These are phyloP conservation scores for Boehmeria nivea DNA, from an alignment of 306 rosid genomes.

Conservation along the genomic window DNA sequence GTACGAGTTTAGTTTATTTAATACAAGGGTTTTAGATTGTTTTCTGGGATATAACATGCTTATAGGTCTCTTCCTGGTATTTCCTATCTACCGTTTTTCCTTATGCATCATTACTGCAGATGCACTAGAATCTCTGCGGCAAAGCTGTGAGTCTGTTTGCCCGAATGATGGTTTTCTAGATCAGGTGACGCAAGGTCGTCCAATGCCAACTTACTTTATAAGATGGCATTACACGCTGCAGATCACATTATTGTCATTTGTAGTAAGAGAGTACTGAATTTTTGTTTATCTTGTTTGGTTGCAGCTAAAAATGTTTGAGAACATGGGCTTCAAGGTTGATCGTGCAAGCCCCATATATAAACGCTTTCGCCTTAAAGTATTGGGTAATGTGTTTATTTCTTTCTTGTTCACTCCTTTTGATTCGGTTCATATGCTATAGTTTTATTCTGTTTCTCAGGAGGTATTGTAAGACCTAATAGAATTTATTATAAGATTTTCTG, in stretches of 20 bases:
- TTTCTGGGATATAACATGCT: background rate
- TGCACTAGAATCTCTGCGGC: conserved; percentile 72
- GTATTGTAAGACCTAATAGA: too few species aligned
- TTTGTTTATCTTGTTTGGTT: conserved; percentile 7
- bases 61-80: too few species aligned
- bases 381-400: conserved; percentile 44
- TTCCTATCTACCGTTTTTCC: background rate
- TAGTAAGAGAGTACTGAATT: conserved; percentile 4
- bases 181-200: conserved; percentile 51
- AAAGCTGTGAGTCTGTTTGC: conserved; percentile 76
- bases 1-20: background rate
- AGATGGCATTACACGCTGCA: conserved; percentile 1
- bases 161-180: conserved; percentile 95
- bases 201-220: conserved; percentile 10
- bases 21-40: background rate
- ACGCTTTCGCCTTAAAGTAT: conserved; percentile 66
- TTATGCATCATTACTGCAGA: conserved; percentile 37
- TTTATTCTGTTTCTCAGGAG: too few species aligned
- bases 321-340: conserved; percentile 93
- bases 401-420: background rate
- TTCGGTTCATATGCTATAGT: background rate
- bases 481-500: too few species aligned
- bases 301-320: conserved; percentile 81
- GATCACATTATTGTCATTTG: background rate
- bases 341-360: conserved; percentile 59